phyloP scores from a whole-genome alignment of 192 early-diverging fungal species.

The Coemansia sp. region DNA sequence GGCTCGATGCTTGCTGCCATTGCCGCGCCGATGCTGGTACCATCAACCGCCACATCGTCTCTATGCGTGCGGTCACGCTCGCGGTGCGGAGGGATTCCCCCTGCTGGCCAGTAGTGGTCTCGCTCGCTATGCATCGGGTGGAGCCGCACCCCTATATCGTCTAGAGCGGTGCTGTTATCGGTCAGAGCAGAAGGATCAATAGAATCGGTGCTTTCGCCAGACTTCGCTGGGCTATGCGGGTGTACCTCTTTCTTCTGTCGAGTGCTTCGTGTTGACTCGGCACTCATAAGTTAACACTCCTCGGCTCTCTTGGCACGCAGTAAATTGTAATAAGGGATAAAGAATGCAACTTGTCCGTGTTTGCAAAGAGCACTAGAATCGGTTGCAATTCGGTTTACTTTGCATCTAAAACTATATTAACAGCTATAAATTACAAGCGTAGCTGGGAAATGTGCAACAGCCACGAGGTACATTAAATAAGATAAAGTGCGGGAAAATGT shows the following conservation, averaged over 20 bases:
- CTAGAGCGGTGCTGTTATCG: neutral
- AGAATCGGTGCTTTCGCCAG: neutral
- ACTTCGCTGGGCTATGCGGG: neutral
- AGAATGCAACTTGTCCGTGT: neutral
- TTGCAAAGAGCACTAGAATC: neutral
- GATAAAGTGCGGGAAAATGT: neutral
- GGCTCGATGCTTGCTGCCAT: constrained; percentile 30
- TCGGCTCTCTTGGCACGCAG: neutral
- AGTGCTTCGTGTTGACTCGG: constrained; percentile 7
- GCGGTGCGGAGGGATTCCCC: constrained; percentile 36
- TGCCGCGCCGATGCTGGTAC: constrained; percentile 8
- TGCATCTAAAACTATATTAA: neutral
- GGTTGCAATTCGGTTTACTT: neutral
- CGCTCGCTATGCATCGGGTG: constrained; percentile 31
- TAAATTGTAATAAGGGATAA: neutral
- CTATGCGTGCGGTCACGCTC: constrained; percentile 17
- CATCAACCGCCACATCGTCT: neutral
- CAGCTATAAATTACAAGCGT: neutral
- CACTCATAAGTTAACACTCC: constrained; percentile 4
- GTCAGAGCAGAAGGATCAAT: neutral
- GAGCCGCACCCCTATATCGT: neutral
- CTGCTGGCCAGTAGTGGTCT: constrained; percentile 44
- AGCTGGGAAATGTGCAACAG: neutral
- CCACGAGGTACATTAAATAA: constrained; percentile 4
- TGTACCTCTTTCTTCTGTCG: neutral